Base-by-base conservation (phyloP, 192 early-diverging fungal species). In the Umbelopsis sp. region DNA sequence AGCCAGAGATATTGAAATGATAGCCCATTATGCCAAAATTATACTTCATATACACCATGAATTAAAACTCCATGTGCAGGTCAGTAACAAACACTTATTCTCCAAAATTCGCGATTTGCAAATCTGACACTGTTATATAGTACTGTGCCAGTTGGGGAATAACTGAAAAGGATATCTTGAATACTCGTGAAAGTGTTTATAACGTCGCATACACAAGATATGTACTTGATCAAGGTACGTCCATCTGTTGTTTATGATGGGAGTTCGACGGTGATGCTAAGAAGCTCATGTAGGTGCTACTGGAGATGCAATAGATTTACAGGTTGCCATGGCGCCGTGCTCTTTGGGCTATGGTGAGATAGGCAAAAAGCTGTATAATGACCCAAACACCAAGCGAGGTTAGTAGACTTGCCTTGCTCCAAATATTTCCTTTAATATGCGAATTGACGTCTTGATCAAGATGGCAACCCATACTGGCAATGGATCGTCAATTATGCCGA, bases 141-240 rank as follows among this genome's bases (percentile, higher is more conserved):
- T 90, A 86, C 47, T 93, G 93, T 69, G 85, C 78, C 27, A 73
- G 82, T 47, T 94, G 91, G 91, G 92, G 93, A 0, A 86, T 95
- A n/a, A 77, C 85, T 0, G 72, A 80, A 22, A 83, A 87, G 41
- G 89, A 93, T 20, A 85, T 95, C 25, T 69, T 89, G 25, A 72
- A 64, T 33, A 91, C 91, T 0, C 81, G 80, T 25, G 94, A 95
- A 74, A 91, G 90, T 58, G 85, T 84, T 15, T 82, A 81, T n/a
- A 93, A 91, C 70, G 79, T 93, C 3, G 91, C 94, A 2, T 95
- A 95, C 78, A 94, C 94, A 1, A 89, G 94, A 23, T 95, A 86
- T 71, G 89, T 93, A 16, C 66, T 94, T 44, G 94, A 95, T 41
- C 87, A 87, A 33, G 91, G 91, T 70, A 73, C 61, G 70, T 71